Percentiles rank a stretch among this genome's conserved stretches.
Conservation (phyloP, 306 rosid species). For the Cyamopsis tetragonoloba region DNA sequence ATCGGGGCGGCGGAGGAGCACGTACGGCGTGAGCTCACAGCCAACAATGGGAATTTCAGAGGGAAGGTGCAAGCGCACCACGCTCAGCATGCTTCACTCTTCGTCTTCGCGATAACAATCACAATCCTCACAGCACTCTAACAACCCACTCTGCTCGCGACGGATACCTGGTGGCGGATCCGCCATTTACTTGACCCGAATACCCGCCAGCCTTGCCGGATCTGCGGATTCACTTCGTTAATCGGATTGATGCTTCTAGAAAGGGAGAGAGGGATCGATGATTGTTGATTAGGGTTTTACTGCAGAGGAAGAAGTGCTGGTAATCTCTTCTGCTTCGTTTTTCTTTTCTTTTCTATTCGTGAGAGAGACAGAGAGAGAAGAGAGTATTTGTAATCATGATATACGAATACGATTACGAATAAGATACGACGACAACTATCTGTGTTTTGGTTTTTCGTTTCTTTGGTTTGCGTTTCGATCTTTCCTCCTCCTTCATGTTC, state of each 20-base stretch:
- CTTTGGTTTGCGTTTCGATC: background rate
- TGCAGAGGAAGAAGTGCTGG: slow-evolving; percentile 38
- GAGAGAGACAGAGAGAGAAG: background rate
- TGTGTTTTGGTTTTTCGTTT: background rate
- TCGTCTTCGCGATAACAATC: background rate
- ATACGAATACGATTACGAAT: slow-evolving; percentile 12
- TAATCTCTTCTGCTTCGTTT: slow-evolving; percentile 30
- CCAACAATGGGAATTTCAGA: slow-evolving; percentile 98
- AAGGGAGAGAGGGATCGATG: slow-evolving; percentile 26
- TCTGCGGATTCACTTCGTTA: slow-evolving; percentile 38
- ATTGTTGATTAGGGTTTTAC: slow-evolving; percentile 78
- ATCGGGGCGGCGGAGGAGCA: slow-evolving; percentile 76
- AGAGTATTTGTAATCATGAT: slow-evolving; percentile 19
- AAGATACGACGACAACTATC: background rate
- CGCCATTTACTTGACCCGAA: slow-evolving; percentile 66
- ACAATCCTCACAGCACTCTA: slow-evolving; percentile 42
- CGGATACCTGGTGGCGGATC: slow-evolving; percentile 84
- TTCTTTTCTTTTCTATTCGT: background rate
- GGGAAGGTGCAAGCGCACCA: slow-evolving; percentile 93
- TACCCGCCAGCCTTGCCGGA: slow-evolving; percentile 80
- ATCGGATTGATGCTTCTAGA: slow-evolving; percentile 33
- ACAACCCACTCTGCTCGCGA: slow-evolving; percentile 17
- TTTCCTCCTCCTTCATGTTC: background rate
- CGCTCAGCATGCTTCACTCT: slow-evolving; percentile 80
- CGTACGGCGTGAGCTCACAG: slow-evolving; percentile 94